Evolutionary conservation across 148 eudicot species (phyloP), one percentile per base, ranked within the genome.

Genomic region (Camellia japonica): DNA sequence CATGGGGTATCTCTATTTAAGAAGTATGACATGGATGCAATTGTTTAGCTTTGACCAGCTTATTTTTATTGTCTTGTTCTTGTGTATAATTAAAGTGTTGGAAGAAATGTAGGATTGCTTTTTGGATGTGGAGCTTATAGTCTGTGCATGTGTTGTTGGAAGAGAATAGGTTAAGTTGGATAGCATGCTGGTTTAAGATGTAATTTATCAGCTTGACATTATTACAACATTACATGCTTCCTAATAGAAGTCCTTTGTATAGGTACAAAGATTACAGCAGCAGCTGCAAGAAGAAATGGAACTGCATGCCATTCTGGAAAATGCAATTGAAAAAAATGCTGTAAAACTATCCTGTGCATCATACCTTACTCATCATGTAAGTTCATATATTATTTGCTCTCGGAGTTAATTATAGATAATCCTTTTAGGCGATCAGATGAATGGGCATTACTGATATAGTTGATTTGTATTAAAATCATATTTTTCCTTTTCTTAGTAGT

Each of bases 221-320:
- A n/a, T 42, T 68, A 49, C 43, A n/a, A 58, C 54, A n/a, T 70
- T 43, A 69, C 75, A n/a, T 67, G 61, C 73, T 52, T 15, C 46
- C 62, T 78, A 78, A 78, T 78, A 65, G 73, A 68, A 78, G 44
- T 70, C 58, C 75, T 56, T 79, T 70, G 20, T 69, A 43, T 46
- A 79, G 81, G 75, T 79, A 49, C 56, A 70, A 68, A 70, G 55
- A 70, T 70, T 79, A 79, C 55, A 70, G 23, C 42, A 70, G 19
- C 55, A 70, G 43, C 81, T 79, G 75, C 75, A 79, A 70, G 75
- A 79, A 68, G 81, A 79, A 70, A 43, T 69, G 19, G 44, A 79
- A 79, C 19, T 70, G 58, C 75, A 79, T 70, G 68, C 81, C 65
- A 68, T 70, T 70, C 75, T 79, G 75, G 58, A 79, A 79, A 79